phyloP scores from a whole-genome alignment of 176 grass and related monocot species.

The Pontederia paniculata region DNA sequence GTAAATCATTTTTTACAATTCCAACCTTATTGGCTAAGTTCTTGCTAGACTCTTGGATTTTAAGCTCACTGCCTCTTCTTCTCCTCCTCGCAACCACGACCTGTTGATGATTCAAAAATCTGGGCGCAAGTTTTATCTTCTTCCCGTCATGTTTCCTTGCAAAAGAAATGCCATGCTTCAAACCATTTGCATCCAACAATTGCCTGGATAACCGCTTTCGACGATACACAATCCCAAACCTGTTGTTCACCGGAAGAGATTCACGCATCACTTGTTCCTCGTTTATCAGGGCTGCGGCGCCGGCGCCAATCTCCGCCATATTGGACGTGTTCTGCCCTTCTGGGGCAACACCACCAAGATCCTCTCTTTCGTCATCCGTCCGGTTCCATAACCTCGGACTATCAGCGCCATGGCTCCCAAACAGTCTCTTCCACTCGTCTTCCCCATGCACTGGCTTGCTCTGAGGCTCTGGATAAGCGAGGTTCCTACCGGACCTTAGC shows the following conservation, averaged over 20 bases:
- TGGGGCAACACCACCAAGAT: not conserved
- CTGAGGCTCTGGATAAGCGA: constrained; percentile 21
- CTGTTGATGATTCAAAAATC: not conserved
- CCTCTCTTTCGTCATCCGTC: not conserved
- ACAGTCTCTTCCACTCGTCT: constrained; percentile 9
- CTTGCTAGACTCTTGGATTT: constrained; percentile 17
- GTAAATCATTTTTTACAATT: constrained; percentile 22
- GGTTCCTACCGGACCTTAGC: constrained; percentile 47
- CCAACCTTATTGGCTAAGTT: constrained; percentile 28
- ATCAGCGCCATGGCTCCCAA: not conserved
- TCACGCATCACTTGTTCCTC: not conserved
- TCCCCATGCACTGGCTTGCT: not conserved
- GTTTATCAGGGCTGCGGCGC: not conserved
- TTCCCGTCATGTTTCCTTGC: constrained; percentile 31
- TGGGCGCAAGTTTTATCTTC: constrained; percentile 22
- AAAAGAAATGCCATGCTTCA: constrained; percentile 58
- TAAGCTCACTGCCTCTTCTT: constrained; percentile 8
- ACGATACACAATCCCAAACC: constrained; percentile 52
- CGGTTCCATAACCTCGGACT: constrained; percentile 1
- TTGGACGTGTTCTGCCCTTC: too few species aligned
- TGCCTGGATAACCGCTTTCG: constrained; percentile 36
- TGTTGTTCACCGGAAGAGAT: constrained; percentile 9
- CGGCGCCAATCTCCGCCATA: not conserved
- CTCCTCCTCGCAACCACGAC: not conserved
- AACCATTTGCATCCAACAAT: not conserved